These are phyloP conservation scores for Plantago lanceolata DNA, from an alignment of 305 asterid species.

Conservation along the genomic window DNA sequence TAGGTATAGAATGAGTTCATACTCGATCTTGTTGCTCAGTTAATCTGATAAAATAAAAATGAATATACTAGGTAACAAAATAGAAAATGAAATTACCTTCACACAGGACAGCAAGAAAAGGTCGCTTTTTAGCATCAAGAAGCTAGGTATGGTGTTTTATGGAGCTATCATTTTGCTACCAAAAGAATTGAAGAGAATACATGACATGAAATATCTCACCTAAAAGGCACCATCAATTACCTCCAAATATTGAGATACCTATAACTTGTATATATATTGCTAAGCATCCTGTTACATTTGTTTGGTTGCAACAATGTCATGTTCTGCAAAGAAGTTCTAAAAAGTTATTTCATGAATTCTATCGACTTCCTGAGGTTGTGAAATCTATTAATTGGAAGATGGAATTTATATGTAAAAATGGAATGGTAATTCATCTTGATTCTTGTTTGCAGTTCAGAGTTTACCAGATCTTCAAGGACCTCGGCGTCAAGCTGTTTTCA, in stretches of 20 bases:
- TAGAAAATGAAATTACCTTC: too few relatives aligned
- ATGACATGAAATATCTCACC: background rate
- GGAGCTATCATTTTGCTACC: background rate
- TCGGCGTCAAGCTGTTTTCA: conserved; percentile 57
- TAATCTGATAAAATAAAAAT: background rate
- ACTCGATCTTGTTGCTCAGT: background rate
- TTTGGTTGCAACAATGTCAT: conserved; percentile 2
- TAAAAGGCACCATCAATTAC: background rate
- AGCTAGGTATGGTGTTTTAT: background rate
- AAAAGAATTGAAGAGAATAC: background rate
- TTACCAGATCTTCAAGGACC: conserved; percentile 59
- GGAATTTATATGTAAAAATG: background rate
- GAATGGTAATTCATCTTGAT: background rate
- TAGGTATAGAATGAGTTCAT: conserved; percentile 2
- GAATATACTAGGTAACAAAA: too few relatives aligned
- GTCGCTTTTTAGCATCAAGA: background rate
- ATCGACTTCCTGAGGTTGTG: conserved; percentile 10
- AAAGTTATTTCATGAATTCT: conserved; percentile 16
- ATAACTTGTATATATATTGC: background rate
- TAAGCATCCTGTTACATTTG: background rate
- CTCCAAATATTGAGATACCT: background rate
- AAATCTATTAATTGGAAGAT: conserved; percentile 19
- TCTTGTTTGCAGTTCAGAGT: conserved; percentile 48
- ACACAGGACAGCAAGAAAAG: too few relatives aligned
- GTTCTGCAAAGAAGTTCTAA: conserved; percentile 5